Evolutionary conservation across 306 rosid genomes (phyloP).

Genomic region (Lathyrus aphaca): DNA sequence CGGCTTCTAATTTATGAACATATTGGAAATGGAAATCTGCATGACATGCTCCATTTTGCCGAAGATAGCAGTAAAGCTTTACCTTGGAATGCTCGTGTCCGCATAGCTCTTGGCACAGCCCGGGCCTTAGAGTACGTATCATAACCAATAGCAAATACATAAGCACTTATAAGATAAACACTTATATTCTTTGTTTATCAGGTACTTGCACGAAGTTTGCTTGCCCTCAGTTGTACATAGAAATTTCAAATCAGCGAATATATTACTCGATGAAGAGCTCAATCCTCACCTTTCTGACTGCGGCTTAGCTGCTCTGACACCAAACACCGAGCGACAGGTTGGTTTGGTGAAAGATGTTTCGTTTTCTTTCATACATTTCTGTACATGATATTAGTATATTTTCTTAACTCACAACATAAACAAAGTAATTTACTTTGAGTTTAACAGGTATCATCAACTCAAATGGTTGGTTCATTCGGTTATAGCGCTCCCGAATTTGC

Average conservation of each 20-base stretch:
- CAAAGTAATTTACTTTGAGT: constrained; percentile 32
- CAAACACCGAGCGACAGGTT: constrained; percentile 90
- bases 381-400: constrained; percentile 4
- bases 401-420: constrained; percentile 2
- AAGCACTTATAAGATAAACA: not conserved
- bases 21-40: constrained; percentile 80
- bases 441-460: constrained; percentile 85
- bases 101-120: constrained; percentile 97
- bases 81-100: constrained; percentile 96
- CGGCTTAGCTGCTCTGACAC: constrained; percentile 84
- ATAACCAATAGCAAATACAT: constrained; percentile 27
- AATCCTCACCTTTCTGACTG: constrained; percentile 92
- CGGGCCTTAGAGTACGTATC: constrained; percentile 92
- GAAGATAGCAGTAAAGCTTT: constrained; percentile 76
- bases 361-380: constrained; percentile 22
- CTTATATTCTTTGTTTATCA: constrained; percentile 43
- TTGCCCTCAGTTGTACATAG: constrained; percentile 95
- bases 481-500: constrained; percentile 98
- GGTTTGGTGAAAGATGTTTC: constrained; percentile 35
- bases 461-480: constrained; percentile 97
- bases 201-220: constrained; percentile 99
- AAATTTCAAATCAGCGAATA: constrained; percentile 95
- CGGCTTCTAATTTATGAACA: constrained; percentile 90
- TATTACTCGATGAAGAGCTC: constrained; percentile 90
- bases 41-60: constrained; percentile 86